Conservation (phyloP, 2,329 filamentous ascomycete species). For the Fusarium ambrosium region DNA sequence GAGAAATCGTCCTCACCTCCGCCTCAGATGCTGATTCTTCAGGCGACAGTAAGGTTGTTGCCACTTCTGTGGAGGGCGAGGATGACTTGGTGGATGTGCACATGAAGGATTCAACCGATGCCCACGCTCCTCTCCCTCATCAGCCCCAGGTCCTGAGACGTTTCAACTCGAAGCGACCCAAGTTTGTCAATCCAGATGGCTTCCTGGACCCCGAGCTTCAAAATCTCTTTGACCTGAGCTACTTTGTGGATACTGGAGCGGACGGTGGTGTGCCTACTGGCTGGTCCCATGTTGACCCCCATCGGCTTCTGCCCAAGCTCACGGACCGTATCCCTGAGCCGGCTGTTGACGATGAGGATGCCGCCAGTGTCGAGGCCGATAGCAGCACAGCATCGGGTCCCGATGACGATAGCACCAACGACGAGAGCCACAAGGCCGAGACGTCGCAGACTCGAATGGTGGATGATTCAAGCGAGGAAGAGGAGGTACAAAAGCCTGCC, state of each 20-base stretch:
- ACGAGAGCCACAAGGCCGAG: slow-evolving; percentile 57
- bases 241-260: slow-evolving; percentile 64
- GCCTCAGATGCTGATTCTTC: slow-evolving; percentile 75
- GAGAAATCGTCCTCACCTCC: slow-evolving; percentile 77
- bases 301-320: slow-evolving; percentile 68
- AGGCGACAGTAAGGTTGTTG: slow-evolving; percentile 78
- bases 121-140: slow-evolving; percentile 28
- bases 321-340: slow-evolving; percentile 61
- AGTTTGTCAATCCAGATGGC: slow-evolving; percentile 65
- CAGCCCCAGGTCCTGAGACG: slow-evolving; percentile 54
- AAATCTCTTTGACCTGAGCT: slow-evolving; percentile 83
- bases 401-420: slow-evolving; percentile 67
- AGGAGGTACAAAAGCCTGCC: slow-evolving; percentile 54
- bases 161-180: slow-evolving; percentile 65
- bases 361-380: slow-evolving; percentile 62
- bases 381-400: slow-evolving; percentile 63
- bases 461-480: slow-evolving; percentile 71
- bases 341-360: slow-evolving; percentile 59
- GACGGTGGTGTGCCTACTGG: slow-evolving; percentile 77
- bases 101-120: slow-evolving; percentile 75
- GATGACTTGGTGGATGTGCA: slow-evolving; percentile 92
- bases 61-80: slow-evolving; percentile 86
- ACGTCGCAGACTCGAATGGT: slow-evolving; percentile 66
- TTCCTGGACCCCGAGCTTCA: slow-evolving; percentile 75
- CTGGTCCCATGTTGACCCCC: slow-evolving; percentile 73